Evolutionary conservation across 2,329 filamentous ascomycete genomes (phyloP).

Genomic region (Albophoma yamanashiensis): DNA sequence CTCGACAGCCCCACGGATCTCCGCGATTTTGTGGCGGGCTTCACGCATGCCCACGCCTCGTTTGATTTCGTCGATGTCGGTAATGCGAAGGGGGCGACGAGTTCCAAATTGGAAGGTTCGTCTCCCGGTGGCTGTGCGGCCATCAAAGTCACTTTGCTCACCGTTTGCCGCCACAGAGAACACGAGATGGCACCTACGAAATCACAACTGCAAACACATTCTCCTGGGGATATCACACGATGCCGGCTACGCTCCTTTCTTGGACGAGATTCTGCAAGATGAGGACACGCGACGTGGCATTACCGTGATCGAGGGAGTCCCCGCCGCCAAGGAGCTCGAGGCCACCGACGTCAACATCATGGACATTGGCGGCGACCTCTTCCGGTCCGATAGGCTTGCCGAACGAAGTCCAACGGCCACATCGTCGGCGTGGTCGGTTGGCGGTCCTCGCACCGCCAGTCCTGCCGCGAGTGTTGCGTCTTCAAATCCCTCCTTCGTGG

Average conservation of each 20-base stretch:
- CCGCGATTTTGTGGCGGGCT: slow-evolving; percentile 47
- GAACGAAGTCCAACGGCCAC: slow-evolving; percentile 16
- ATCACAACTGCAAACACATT: slow-evolving; percentile 51
- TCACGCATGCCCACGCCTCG: slow-evolving; percentile 45
- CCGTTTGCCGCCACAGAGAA: slow-evolving; percentile 24
- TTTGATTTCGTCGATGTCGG: slow-evolving; percentile 58
- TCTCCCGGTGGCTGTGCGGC: not conserved
- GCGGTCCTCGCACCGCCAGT: slow-evolving; percentile 4
- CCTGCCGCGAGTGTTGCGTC: slow-evolving; percentile 7
- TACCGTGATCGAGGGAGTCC: slow-evolving; percentile 42
- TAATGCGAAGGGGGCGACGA: slow-evolving; percentile 44
- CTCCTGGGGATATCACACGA: slow-evolving; percentile 53
- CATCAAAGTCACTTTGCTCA: not conserved
- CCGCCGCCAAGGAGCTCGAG: slow-evolving; percentile 37
- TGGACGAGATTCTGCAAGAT: slow-evolving; percentile 42
- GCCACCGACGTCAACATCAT: slow-evolving; percentile 35
- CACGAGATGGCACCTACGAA: slow-evolving; percentile 46
- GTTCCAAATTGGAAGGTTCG: slow-evolving; percentile 50
- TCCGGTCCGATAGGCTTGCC: slow-evolving; percentile 42
- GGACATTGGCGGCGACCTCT: slow-evolving; percentile 35
- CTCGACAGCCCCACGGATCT: slow-evolving; percentile 34
- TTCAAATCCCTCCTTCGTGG: slow-evolving; percentile 2
- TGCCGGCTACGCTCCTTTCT: slow-evolving; percentile 46
- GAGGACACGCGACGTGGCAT: slow-evolving; percentile 31
- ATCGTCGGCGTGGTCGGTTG: not conserved